Evolutionary conservation across 192 early-diverging fungal species (phyloP), one percentile per base, ranked within the genome.

Genomic region (Coemansia sp.): DNA sequence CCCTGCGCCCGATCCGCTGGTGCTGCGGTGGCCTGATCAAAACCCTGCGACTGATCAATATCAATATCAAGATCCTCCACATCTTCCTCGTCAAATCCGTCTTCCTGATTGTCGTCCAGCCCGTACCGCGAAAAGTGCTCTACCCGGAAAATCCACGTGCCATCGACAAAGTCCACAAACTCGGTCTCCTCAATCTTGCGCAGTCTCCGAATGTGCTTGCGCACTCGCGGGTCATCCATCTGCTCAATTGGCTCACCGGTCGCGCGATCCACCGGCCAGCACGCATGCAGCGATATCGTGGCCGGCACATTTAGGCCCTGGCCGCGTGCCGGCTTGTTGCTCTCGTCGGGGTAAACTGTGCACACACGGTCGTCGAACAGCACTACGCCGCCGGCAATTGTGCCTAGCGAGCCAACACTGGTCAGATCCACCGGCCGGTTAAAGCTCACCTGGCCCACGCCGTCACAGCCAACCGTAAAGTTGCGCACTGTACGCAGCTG

Each of bases 131-230:
- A 90, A 76, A 91, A 91, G 65, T 94, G 90, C 60, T 94, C 83
- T 7, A 99, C 97, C 14, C 84, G 69, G 79, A 99, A 99, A n/a
- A 77, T 87, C 97, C 97, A 99, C 0, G 83, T 84, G 19, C 95
- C 94, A 14, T 87, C 86, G 9, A 82, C 70, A 45, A 84, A 99
- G 38, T 85, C 87, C 17, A 94, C 69, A 74, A 96, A 94, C 48
- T 86, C 77, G 1, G 93, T 96, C 37, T 90, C 90, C 19, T 83
- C 69, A n/a, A 92, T 86, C 2, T 67, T 72, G 57, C 85, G 85
- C 15, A 98, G 75, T 11, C 88, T 87, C 41, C 84, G 81, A 56
- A 90, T 72, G 58, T 92, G 90, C 49, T 83, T 80, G 56, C 86
- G 82, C 60, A 88, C 84, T 12, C 84, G 79, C 41, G 90, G 87